Percentiles rank a stretch among this genome's conserved stretches.
phyloP scores from a whole-genome alignment of 176 grass and related monocot species.

The Elaeis guineensis region DNA sequence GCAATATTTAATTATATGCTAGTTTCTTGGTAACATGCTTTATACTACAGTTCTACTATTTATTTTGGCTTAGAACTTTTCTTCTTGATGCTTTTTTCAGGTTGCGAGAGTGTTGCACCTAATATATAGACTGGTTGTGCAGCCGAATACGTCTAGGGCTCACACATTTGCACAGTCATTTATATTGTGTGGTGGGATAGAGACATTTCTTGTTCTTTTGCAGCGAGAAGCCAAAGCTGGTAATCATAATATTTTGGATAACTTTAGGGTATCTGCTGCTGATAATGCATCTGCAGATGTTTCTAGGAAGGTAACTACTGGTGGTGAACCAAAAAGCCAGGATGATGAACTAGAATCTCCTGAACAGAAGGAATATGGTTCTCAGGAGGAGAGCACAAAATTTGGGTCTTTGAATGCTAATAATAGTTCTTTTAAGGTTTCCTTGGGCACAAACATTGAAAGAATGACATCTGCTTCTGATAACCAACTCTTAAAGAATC shows the following conservation, averaged over 20 bases:
- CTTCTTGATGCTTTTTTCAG: slow-evolving; percentile 42
- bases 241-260: slow-evolving; percentile 51
- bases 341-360: slow-evolving; percentile 36
- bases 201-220: slow-evolving; percentile 90
- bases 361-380: slow-evolving; percentile 28
- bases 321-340: slow-evolving; percentile 23
- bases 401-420: slow-evolving; percentile 27
- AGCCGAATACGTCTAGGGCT: slow-evolving; percentile 78
- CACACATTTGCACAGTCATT: slow-evolving; percentile 86
- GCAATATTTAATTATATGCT: too few species aligned
- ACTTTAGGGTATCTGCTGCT: slow-evolving; percentile 30
- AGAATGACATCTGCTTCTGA: slow-evolving; percentile 39
- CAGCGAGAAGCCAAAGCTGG: slow-evolving; percentile 81
- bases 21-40: neutral
- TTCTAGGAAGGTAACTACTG: slow-evolving; percentile 27
- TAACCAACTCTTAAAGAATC: slow-evolving; percentile 59
- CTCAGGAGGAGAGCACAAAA: slow-evolving; percentile 26
- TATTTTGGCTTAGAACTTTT: neutral
- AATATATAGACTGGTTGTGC: slow-evolving; percentile 86
- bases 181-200: slow-evolving; percentile 69
- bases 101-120: slow-evolving; percentile 95
- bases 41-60: neutral
- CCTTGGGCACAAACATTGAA: slow-evolving; percentile 33
- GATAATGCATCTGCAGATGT: slow-evolving; percentile 13
- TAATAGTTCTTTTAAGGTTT: slow-evolving; percentile 15